A percentile compares a stretch with the other conserved stretches of the same genome.
These are phyloP conservation scores for Periconia digitata DNA, from an alignment of 2,329 filamentous ascomycete genomes.

Conservation along the genomic window DNA sequence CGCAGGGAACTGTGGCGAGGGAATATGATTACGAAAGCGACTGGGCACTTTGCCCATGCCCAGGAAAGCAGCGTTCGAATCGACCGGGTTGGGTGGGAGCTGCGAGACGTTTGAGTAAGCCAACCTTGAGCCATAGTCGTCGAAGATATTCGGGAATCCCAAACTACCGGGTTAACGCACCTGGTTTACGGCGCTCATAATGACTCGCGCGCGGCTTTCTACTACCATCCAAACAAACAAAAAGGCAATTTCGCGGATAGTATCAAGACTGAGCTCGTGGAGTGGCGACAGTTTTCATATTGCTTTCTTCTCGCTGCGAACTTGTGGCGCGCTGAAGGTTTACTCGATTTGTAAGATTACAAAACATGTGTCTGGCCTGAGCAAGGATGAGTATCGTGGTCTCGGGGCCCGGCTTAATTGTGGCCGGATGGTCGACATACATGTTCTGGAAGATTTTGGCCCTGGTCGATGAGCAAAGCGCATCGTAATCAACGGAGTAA, in stretches of 20 bases:
- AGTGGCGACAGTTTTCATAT: no score
- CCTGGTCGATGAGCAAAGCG: no score
- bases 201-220: no score
- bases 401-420: no score
- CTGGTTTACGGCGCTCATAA: constrained; percentile 7
- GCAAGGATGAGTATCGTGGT: constrained; percentile 14
- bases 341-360: constrained; percentile 24
- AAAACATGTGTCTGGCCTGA: constrained; percentile 23
- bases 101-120: constrained; percentile 2
- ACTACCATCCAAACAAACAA: background rate
- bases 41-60: constrained; percentile 50
- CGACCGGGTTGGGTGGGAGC: constrained; percentile 6
- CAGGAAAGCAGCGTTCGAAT: constrained; percentile 54
- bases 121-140: background rate
- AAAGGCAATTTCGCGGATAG: constrained; percentile 1
- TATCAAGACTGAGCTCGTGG: no score
- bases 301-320: constrained; percentile 6
- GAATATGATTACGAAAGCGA: constrained; percentile 59
- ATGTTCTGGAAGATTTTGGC: no score
- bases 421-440: no score
- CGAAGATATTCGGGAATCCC: background rate
- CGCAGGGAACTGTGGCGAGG: constrained; percentile 57
- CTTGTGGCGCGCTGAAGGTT: background rate
- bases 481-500: no score
- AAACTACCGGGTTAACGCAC: constrained; percentile 6